Conservation (phyloP, 805 yeast species). For the Saccharomycopsis sp. region DNA sequence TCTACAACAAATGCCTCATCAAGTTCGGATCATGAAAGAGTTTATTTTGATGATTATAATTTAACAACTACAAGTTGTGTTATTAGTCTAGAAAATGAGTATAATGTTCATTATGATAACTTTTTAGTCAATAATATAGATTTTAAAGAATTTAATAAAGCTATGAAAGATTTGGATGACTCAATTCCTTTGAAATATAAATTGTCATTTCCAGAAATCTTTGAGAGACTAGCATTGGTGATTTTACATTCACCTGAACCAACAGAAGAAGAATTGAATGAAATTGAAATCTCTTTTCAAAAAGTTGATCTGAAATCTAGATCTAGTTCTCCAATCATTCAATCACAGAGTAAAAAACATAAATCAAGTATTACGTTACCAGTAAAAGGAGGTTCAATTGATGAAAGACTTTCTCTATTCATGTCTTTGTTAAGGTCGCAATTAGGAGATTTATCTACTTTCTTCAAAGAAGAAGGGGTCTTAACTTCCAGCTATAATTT, state of each 20-base stretch:
- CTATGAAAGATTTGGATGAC: constrained; percentile 17
- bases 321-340: constrained; percentile 12
- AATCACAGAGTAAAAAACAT: background rate
- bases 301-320: background rate
- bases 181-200: constrained; percentile 27
- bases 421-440: constrained; percentile 48
- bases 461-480: constrained; percentile 72
- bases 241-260: constrained; percentile 64
- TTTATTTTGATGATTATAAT: constrained; percentile 10
- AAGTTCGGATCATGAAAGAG: constrained; percentile 1
- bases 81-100: constrained; percentile 11
- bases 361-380: constrained; percentile 31
- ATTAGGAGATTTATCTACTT: constrained; percentile 68
- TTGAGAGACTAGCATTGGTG: constrained; percentile 67
- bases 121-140: constrained; percentile 19
- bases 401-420: constrained; percentile 60
- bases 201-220: constrained; percentile 49
- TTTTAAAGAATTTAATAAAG: constrained; percentile 21
- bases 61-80: constrained; percentile 13
- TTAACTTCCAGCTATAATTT: constrained; percentile 34
- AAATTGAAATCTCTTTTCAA: constrained; percentile 22
- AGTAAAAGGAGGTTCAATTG: constrained; percentile 50
- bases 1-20: constrained; percentile 3
- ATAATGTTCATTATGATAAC: constrained; percentile 9
- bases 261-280: constrained; percentile 24